Conservation (phyloP, 176 grass and related monocot species). For the Thalia dealbata region DNA sequence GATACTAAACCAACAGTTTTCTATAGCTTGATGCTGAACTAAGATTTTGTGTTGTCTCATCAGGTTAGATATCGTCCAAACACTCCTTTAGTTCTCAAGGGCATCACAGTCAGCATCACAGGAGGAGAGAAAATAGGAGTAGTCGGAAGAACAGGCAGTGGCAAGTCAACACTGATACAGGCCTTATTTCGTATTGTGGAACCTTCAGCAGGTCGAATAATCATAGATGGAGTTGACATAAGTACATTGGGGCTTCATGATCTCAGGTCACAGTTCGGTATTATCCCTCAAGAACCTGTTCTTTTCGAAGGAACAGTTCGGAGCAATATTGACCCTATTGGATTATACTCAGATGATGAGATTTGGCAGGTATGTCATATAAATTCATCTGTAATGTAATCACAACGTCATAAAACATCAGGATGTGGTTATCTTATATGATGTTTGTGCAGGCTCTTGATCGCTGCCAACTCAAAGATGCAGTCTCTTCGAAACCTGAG, state of each 20-base stretch:
- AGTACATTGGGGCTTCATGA: conserved; percentile 93
- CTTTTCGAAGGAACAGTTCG: conserved; percentile 86
- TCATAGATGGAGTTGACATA: conserved; percentile 69
- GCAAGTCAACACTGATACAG: conserved; percentile 95
- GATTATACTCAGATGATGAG: conserved; percentile 79
- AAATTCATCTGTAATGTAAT: background rate
- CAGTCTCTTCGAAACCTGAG: conserved; percentile 66
- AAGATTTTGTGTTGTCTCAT: background rate
- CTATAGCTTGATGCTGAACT: background rate
- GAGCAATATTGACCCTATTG: conserved; percentile 79
- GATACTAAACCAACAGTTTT: background rate
- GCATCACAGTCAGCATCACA: conserved; percentile 59
- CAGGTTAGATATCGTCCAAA: conserved; percentile 77
- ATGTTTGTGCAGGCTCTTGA: conserved; percentile 57
- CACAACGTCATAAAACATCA: background rate
- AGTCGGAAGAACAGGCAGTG: conserved; percentile 86
- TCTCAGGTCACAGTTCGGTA: conserved; percentile 87
- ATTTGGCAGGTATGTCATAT: conserved; percentile 99
- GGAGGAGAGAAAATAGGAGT: conserved; percentile 89
- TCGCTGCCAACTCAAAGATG: conserved; percentile 87
- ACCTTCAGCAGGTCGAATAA: conserved; percentile 68
- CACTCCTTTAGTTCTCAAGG: conserved; percentile 90
- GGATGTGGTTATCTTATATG: background rate
- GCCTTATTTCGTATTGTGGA: conserved; percentile 95
- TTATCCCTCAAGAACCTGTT: conserved; percentile 93